A percentile compares a stretch with the other conserved stretches of the same genome.
These are phyloP conservation scores for Lentinus polychrous DNA, from an alignment of 1,284 basidiomycete species.

Conservation along the genomic window DNA sequence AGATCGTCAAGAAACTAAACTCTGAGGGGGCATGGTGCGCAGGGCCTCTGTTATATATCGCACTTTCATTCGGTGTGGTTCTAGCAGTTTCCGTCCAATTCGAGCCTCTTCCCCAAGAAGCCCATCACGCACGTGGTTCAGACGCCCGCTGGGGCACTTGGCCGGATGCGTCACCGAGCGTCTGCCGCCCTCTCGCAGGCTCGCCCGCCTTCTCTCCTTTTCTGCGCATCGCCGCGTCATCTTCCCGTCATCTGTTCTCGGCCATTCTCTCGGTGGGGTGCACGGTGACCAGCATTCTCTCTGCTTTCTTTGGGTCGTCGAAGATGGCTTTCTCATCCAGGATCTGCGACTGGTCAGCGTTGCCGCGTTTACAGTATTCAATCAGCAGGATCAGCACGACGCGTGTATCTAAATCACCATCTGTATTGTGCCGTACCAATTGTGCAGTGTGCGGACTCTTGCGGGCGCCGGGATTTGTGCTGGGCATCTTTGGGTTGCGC, in stretches of 20 bases:
- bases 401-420: too few species aligned
- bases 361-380: too few species aligned
- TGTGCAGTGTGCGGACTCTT: too few species aligned
- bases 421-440: too few species aligned
- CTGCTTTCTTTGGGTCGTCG: too few species aligned
- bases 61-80: constrained; percentile 8
- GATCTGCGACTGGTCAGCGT: too few species aligned
- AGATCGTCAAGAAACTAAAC: constrained; percentile 6
- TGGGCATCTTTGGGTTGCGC: too few species aligned
- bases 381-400: too few species aligned
- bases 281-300: too few species aligned
- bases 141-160: not conserved
- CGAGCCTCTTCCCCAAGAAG: constrained; percentile 6
- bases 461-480: too few species aligned
- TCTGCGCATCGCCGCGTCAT: not conserved
- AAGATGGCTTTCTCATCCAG: too few species aligned
- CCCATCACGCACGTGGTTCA: constrained; percentile 2
- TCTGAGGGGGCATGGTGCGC: constrained; percentile 8
- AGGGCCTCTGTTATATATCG: constrained; percentile 10
- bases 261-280: not conserved
- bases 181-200: not conserved
- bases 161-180: too few species aligned
- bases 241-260: not conserved
- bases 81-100: constrained; percentile 15
- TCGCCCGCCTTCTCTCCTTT: not conserved